Evolutionary conservation across 129 eudicot species (phyloP).

Genomic region (Pseudognaphalium luteoalbum): DNA sequence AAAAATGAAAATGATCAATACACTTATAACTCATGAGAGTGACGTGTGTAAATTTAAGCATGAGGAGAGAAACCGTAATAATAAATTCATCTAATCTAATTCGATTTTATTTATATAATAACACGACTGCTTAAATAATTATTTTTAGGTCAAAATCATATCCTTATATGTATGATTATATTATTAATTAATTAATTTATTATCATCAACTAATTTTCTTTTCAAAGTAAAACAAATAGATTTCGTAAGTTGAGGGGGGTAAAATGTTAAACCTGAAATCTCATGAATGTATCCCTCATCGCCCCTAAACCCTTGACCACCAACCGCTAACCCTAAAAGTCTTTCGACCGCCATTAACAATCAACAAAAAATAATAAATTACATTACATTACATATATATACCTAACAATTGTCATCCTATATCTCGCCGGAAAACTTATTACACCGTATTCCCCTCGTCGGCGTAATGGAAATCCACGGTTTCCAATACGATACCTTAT

Average conservation of each 20-base stretch:
- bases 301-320: conserved; percentile 11
- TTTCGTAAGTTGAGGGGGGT: conserved; percentile 14
- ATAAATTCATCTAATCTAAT: too few species aligned
- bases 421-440: conserved; percentile 18
- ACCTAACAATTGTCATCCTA: not conserved
- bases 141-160: too few species aligned
- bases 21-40: too few species aligned
- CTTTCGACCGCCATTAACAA: conserved; percentile 12
- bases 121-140: too few species aligned
- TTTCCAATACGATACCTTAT: conserved; percentile 67
- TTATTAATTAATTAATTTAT: too few species aligned
- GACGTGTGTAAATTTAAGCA: too few species aligned
- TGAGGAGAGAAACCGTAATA: too few species aligned
- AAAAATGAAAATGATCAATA: too few species aligned
- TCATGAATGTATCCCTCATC: not conserved
- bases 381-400: not conserved
- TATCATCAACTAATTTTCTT: too few species aligned
- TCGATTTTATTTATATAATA: too few species aligned
- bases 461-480: conserved; percentile 42
- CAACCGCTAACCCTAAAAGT: not conserved
- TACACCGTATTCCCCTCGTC: not conserved
- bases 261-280: conserved; percentile 16
- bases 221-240: not conserved
- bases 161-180: too few species aligned
- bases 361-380: too few species aligned